Percentiles rank a stretch among this genome's conserved stretches.
phyloP scores from a whole-genome alignment of 257 asterid genomes.

The Rehmannia glutinosa region DNA sequence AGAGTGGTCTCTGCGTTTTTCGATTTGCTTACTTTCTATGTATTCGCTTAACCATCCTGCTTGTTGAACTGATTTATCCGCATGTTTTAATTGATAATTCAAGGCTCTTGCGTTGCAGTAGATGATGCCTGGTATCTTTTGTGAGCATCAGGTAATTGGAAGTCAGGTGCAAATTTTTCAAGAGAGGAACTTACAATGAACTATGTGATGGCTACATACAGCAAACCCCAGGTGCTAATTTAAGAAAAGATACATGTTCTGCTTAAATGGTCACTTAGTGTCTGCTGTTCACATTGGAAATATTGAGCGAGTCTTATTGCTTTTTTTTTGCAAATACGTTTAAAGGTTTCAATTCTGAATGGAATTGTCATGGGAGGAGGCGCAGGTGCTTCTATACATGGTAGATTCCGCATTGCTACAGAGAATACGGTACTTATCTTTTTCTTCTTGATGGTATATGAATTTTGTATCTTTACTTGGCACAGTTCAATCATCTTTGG shows the following conservation, averaged over 20 bases:
- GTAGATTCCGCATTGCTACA: slow-evolving; percentile 87
- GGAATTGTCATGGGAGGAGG: slow-evolving; percentile 99
- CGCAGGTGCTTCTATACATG: slow-evolving; percentile 84
- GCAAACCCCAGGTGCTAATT: slow-evolving; percentile 72
- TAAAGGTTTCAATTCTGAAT: slow-evolving; percentile 83
- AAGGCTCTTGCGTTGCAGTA: slow-evolving; percentile 3
- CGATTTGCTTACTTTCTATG: no score
- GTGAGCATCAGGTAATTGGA: slow-evolving; percentile 68
- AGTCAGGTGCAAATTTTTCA: slow-evolving; percentile 55
- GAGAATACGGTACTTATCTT: slow-evolving; percentile 68
- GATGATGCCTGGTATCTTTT: slow-evolving; percentile 18
- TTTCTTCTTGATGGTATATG: slow-evolving; percentile 2
- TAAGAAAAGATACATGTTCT: slow-evolving; percentile 1
- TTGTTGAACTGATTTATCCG: no score
- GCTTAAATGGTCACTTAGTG: not conserved
- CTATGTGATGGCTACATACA: slow-evolving; percentile 78
- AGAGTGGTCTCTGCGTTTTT: no score
- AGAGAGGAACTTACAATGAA: slow-evolving; percentile 59
- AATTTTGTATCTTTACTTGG: not conserved
- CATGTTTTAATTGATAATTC: not conserved
- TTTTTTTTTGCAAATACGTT: slow-evolving; percentile 1
- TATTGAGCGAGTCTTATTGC: not conserved
- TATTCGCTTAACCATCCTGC: no score
- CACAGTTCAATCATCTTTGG: not conserved
- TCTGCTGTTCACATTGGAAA: slow-evolving; percentile 7